A percentile compares a stretch with the other conserved stretches of the same genome.
phyloP scores from a whole-genome alignment of 176 grass and related monocot species.

The Oryza officinalis region DNA sequence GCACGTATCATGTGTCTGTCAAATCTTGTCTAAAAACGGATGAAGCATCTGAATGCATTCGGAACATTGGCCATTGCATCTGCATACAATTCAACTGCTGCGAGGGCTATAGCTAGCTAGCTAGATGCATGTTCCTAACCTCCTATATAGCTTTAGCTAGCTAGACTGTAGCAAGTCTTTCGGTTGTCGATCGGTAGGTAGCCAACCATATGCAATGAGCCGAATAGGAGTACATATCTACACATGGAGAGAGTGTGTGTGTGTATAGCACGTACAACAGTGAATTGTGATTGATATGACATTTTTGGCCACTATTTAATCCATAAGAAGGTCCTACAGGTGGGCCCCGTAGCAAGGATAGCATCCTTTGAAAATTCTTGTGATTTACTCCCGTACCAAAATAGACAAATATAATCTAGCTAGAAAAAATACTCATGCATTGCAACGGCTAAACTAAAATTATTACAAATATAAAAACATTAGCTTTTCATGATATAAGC shows the following conservation, averaged over 20 bases:
- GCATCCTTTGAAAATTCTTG: too few species aligned
- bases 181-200: neutral
- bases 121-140: neutral
- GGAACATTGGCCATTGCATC: slow-evolving; percentile 12
- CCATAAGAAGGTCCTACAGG: too few species aligned
- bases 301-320: neutral
- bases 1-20: neutral
- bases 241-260: neutral
- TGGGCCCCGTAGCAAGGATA: too few species aligned
- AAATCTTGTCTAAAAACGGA: slow-evolving; percentile 15
- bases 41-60: neutral
- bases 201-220: neutral
- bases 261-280: neutral
- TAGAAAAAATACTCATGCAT: too few species aligned
- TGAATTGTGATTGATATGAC: neutral
- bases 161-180: neutral
- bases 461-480: too few species aligned
- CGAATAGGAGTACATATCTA: too few species aligned
- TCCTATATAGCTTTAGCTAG: neutral
- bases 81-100: neutral
- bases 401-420: too few species aligned
- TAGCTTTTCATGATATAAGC: too few species aligned
- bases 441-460: too few species aligned
- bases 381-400: too few species aligned
- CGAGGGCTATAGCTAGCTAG: neutral